These are phyloP conservation scores for Pseudozyma sp. DNA, from an alignment of 1,284 basidiomycete genomes.

Conservation along the genomic window DNA sequence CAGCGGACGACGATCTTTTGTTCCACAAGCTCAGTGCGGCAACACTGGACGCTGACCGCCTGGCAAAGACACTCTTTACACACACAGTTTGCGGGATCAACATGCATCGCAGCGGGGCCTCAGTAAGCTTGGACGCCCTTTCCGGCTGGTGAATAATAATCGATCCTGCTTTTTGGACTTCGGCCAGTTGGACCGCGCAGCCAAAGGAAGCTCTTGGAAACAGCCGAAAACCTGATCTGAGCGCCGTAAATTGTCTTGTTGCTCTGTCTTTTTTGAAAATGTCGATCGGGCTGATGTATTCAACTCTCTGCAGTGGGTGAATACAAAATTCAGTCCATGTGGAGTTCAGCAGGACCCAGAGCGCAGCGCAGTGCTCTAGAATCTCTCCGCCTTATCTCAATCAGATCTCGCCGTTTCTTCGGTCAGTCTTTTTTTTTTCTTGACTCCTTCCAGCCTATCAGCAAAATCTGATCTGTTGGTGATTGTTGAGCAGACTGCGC, in stretches of 20 bases:
- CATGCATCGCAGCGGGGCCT: neutral
- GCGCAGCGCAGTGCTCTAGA: neutral
- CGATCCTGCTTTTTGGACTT: conserved; percentile 1
- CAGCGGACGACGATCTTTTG: neutral
- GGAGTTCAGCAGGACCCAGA: neutral
- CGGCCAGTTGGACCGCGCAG: neutral
- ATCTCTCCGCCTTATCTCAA: conserved; percentile 25
- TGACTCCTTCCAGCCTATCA: conserved; percentile 13
- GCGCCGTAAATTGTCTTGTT: neutral
- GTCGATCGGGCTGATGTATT: conserved; percentile 15
- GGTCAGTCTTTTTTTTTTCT: conserved; percentile 22
- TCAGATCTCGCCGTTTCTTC: conserved; percentile 33
- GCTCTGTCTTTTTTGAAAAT: neutral
- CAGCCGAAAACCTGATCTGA: conserved; percentile 17
- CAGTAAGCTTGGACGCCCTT: neutral
- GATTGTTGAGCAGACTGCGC: conserved; percentile 11
- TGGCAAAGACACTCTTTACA: neutral
- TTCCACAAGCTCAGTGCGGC: neutral
- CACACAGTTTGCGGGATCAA: neutral
- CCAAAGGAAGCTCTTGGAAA: conserved; percentile 31
- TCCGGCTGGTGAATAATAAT: conserved; percentile 11
- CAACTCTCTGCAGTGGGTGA: neutral
- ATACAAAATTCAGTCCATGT: conserved; percentile 4
- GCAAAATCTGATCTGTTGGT: conserved; percentile 17
- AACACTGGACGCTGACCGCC: too few relatives aligned